These are phyloP conservation scores for Auriscalpium orientale DNA, from an alignment of 768 basidiomycete genomes.

Conservation along the genomic window DNA sequence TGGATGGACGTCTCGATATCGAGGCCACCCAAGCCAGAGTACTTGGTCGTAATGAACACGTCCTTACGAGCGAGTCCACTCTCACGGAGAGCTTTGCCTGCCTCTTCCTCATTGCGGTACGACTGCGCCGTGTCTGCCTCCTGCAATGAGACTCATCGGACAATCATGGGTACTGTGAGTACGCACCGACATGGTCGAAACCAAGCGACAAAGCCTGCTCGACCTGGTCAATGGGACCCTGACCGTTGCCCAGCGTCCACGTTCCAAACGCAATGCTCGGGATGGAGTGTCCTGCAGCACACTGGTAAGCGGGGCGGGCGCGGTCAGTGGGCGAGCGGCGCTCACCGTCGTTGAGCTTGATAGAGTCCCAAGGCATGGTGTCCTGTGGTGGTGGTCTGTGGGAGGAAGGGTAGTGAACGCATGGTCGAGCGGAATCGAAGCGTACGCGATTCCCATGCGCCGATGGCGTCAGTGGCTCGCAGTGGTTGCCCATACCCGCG, in stretches of 20 bases:
- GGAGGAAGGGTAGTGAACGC: no score
- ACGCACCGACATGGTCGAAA: slow-evolving; percentile 54
- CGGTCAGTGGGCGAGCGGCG: neutral
- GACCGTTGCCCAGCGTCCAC: slow-evolving; percentile 55
- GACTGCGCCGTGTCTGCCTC: slow-evolving; percentile 49
- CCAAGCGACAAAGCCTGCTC: slow-evolving; percentile 56
- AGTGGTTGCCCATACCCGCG: no score
- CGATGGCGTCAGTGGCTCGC: no score
- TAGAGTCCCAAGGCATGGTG: slow-evolving; percentile 54
- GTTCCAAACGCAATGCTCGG: slow-evolving; percentile 58
- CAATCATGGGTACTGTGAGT: neutral
- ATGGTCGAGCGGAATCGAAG: no score
- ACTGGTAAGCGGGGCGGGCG: no score
- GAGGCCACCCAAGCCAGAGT: slow-evolving; percentile 41
- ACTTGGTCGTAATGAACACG: slow-evolving; percentile 62
- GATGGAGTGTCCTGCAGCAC: slow-evolving; percentile 33
- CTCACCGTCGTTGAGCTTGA: slow-evolving; percentile 54
- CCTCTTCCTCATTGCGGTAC: slow-evolving; percentile 56
- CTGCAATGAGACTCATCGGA: neutral
- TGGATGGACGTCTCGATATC: slow-evolving; percentile 48
- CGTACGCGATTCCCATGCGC: no score
- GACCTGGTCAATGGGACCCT: slow-evolving; percentile 43
- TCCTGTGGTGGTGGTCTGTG: neutral
- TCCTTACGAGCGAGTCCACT: slow-evolving; percentile 50
- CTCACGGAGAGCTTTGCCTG: slow-evolving; percentile 39